phyloP scores from a whole-genome alignment of 306 rosid species.

The Vigna trinervia region DNA sequence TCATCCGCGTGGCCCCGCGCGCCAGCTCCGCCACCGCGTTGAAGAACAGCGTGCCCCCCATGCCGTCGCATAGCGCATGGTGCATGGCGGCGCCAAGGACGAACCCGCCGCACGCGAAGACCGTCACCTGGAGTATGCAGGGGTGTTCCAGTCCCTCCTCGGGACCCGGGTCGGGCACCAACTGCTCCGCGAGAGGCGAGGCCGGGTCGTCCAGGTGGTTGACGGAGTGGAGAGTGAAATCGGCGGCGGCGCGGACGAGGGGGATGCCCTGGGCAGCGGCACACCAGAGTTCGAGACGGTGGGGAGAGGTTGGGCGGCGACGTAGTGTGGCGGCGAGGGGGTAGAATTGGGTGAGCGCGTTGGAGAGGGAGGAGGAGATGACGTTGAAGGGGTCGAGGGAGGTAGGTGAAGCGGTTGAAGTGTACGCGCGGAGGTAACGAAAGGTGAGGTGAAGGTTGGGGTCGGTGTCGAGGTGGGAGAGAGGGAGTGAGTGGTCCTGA shows the following conservation, averaged over 20 bases:
- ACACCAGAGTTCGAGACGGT: constrained; percentile 67
- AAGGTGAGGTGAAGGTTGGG: constrained; percentile 71
- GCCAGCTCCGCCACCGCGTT: constrained; percentile 77
- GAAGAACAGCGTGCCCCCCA: constrained; percentile 78
- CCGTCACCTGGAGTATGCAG: constrained; percentile 71
- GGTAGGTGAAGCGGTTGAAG: constrained; percentile 6
- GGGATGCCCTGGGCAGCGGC: constrained; percentile 65
- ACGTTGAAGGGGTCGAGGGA: constrained; percentile 53
- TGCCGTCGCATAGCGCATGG: constrained; percentile 79
- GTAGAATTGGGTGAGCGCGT: constrained; percentile 69
- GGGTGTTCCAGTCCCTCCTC: constrained; percentile 61
- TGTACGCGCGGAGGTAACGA: constrained; percentile 88
- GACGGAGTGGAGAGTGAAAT: constrained; percentile 62
- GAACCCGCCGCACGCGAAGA: constrained; percentile 78
- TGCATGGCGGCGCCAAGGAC: constrained; percentile 77
- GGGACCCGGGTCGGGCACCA: constrained; percentile 68
- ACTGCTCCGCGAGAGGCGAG: constrained; percentile 53
- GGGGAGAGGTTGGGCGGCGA: constrained; percentile 21
- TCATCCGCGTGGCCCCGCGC: constrained; percentile 56
- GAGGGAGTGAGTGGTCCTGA: constrained; percentile 64
- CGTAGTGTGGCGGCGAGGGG: constrained; percentile 78
- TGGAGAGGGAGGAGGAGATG: constrained; percentile 69
- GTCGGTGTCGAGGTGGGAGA: constrained; percentile 83
- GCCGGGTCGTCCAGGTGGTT: constrained; percentile 64
- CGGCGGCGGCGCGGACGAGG: constrained; percentile 57